phyloP scores from a whole-genome alignment of 2,329 filamentous ascomycete species.

The Aspergillus sp. region DNA sequence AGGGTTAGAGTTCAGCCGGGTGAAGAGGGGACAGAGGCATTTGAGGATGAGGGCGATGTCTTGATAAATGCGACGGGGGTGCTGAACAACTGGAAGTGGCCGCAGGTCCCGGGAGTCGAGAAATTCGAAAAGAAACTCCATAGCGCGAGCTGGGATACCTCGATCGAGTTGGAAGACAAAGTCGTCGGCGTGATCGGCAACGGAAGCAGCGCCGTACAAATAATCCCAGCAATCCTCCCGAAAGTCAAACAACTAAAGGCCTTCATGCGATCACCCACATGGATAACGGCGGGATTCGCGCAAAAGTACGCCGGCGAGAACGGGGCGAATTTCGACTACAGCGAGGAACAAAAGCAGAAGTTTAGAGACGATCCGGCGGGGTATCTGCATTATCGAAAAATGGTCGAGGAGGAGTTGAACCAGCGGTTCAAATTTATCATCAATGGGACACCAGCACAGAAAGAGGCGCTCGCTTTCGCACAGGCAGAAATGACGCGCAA shows the following conservation, averaged over 20 bases:
- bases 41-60: background rate
- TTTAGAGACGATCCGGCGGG: conserved; percentile 24
- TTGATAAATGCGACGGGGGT: background rate
- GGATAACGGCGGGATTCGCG: conserved; percentile 15
- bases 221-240: conserved; percentile 33
- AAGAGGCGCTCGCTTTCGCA: conserved; percentile 34
- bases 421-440: conserved; percentile 25
- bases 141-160: conserved; percentile 35
- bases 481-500: background rate
- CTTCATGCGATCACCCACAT: conserved; percentile 13
- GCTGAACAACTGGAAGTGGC: conserved; percentile 34
- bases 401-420: conserved; percentile 34
- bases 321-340: conserved; percentile 26
- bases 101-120: conserved; percentile 50
- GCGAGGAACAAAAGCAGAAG: conserved; percentile 17
- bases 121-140: conserved; percentile 52
- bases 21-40: background rate
- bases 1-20: background rate
- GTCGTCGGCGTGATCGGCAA: conserved; percentile 39
- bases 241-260: conserved; percentile 40
- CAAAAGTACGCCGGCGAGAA: conserved; percentile 24
- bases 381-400: conserved; percentile 32
- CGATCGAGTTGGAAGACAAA: conserved; percentile 37
- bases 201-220: conserved; percentile 45
- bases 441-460: conserved; percentile 52